A percentile compares a stretch with the other conserved stretches of the same genome.
These are phyloP conservation scores for Paraconiothyrium sp. DNA, from an alignment of 2,329 filamentous ascomycete species.

Conservation along the genomic window DNA sequence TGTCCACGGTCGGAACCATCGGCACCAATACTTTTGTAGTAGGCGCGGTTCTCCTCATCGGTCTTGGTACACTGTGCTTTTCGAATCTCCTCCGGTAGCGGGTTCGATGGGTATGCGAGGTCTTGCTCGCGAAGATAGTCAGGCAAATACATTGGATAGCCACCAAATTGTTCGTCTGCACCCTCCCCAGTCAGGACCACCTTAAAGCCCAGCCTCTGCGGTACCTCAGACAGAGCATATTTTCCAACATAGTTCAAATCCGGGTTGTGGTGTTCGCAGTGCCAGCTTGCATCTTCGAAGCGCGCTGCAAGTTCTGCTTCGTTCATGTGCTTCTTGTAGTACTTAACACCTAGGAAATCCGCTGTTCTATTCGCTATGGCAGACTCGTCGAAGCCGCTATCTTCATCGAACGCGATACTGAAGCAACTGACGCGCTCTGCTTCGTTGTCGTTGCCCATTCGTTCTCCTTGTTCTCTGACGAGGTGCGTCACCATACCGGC, in stretches of 20 bases:
- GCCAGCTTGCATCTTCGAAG: constrained; percentile 58
- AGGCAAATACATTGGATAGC: constrained; percentile 58
- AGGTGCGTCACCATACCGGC: constrained; percentile 66
- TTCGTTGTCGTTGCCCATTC: constrained; percentile 55
- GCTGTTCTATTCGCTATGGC: constrained; percentile 58
- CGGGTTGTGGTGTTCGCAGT: constrained; percentile 56
- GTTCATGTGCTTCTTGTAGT: constrained; percentile 54
- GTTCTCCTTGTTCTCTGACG: constrained; percentile 55
- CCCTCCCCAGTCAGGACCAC: neutral
- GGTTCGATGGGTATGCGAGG: constrained; percentile 17
- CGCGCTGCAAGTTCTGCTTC: constrained; percentile 54
- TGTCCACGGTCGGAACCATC: constrained; percentile 34
- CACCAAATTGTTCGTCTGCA: constrained; percentile 63
- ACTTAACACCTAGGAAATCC: constrained; percentile 57
- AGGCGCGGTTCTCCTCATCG: constrained; percentile 19
- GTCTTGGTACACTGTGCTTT: constrained; percentile 19
- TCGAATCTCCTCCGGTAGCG: constrained; percentile 14
- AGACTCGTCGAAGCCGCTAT: constrained; percentile 62
- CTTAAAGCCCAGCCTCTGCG: constrained; percentile 51
- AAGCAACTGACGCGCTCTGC: constrained; percentile 56
- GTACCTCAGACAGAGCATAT: constrained; percentile 58
- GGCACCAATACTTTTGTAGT: constrained; percentile 35
- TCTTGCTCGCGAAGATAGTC: constrained; percentile 63
- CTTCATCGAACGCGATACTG: constrained; percentile 61
- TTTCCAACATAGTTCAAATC: constrained; percentile 65